Evolutionary conservation across 1,139 yeast genomes (phyloP).

Genomic region (Debaryomyces psychrophilus): DNA sequence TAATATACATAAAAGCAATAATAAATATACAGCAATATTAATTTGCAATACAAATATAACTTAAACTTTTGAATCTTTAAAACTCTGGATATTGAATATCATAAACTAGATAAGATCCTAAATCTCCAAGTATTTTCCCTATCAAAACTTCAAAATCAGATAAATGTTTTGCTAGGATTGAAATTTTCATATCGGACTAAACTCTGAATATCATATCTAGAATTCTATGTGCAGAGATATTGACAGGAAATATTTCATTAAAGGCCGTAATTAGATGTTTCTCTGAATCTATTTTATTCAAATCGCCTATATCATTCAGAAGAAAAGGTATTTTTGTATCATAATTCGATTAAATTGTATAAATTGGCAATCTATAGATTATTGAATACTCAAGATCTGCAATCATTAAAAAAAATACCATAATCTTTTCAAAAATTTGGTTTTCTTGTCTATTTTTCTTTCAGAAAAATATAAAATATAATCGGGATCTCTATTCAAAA

Average conservation of each 20-base stretch:
- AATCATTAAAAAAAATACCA: constrained; percentile 32
- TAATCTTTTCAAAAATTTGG: constrained; percentile 49
- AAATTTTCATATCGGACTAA: constrained; percentile 1
- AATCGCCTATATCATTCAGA: neutral
- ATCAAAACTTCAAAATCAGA: constrained; percentile 3
- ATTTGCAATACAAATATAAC: constrained; percentile 17
- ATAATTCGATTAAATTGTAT: constrained; percentile 16
- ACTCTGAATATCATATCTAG: constrained; percentile 9
- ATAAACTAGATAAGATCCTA: neutral
- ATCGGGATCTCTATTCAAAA: constrained; percentile 56
- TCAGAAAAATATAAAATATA: constrained; percentile 19
- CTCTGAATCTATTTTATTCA: neutral
- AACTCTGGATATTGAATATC: neutral
- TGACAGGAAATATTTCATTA: neutral
- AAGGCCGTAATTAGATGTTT: neutral
- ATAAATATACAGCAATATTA: constrained; percentile 19
- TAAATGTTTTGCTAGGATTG: constrained; percentile 2
- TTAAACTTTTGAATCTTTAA: constrained; percentile 12
- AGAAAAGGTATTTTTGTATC: constrained; percentile 23
- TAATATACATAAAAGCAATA: constrained; percentile 22
- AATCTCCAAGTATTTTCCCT: neutral
- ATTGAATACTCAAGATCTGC: constrained; percentile 24
- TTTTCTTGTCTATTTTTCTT: constrained; percentile 25
- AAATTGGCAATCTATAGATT: constrained; percentile 19
- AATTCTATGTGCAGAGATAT: neutral